phyloP scores from a whole-genome alignment of 2,329 filamentous ascomycete species.

The Penicillium sp. region DNA sequence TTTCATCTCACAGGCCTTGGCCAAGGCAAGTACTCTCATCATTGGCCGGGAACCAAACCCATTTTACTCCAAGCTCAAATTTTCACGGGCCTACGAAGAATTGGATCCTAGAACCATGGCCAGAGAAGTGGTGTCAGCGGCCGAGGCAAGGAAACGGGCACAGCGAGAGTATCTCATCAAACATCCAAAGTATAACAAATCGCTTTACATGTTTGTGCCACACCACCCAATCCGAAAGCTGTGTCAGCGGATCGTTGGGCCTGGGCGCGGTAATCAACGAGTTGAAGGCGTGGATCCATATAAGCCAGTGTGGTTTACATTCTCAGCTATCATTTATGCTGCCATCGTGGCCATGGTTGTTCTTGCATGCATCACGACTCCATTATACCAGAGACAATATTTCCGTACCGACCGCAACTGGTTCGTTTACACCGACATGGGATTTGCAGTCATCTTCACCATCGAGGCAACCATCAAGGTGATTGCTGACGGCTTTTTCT shows the following conservation, averaged over 20 bases:
- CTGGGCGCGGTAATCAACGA: conserved; percentile 80
- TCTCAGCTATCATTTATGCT: conserved; percentile 90
- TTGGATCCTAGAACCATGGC: conserved; percentile 86
- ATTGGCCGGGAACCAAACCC: conserved; percentile 80
- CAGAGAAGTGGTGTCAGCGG: conserved; percentile 80
- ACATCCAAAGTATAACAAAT: conserved; percentile 89
- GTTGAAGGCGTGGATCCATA: conserved; percentile 89
- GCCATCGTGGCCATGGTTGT: conserved; percentile 98
- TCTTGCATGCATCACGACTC: conserved; percentile 89
- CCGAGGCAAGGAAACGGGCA: conserved; percentile 77
- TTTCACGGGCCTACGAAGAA: conserved; percentile 69
- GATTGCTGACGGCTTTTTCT: conserved; percentile 91
- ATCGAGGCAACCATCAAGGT: conserved; percentile 87
- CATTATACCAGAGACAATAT: conserved; percentile 88
- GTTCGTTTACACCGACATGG: conserved; percentile 93
- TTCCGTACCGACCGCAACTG: conserved; percentile 73
- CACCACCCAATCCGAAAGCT: conserved; percentile 73
- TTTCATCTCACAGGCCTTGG: conserved; percentile 61
- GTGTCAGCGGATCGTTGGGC: conserved; percentile 88
- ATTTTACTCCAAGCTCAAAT: conserved; percentile 82
- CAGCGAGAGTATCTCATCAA: conserved; percentile 87
- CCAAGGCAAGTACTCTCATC: conserved; percentile 56
- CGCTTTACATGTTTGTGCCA: conserved; percentile 81
- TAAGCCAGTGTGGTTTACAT: conserved; percentile 84
- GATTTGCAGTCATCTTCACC: conserved; percentile 84